phyloP scores from a whole-genome alignment of 495 filamentous ascomycete genomes.

The Melanomma pulvis-pyrius region DNA sequence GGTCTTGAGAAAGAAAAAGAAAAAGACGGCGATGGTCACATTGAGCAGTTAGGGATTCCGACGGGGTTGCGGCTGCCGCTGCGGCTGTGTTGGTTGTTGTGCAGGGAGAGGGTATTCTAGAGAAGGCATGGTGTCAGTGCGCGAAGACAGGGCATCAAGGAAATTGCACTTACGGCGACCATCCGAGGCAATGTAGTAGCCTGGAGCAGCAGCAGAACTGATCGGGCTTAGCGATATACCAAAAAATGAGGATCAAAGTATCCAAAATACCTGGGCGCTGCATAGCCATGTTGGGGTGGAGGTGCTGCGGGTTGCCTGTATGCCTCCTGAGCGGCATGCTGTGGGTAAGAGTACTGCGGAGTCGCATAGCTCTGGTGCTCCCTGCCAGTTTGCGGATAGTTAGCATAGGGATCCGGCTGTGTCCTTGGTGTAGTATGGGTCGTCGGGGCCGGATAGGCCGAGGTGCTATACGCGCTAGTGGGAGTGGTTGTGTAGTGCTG shows the following conservation, averaged over 20 bases:
- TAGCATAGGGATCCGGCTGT: slow-evolving; percentile 15
- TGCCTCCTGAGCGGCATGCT: slow-evolving; percentile 5
- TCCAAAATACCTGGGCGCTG: slow-evolving; percentile 38
- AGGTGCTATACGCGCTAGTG: neutral
- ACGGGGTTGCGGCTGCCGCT: neutral
- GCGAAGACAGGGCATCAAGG: neutral
- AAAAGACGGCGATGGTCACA: neutral
- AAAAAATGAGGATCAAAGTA: slow-evolving; percentile 34
- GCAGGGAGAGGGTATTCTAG: slow-evolving; percentile 29
- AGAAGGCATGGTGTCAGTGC: slow-evolving; percentile 9
- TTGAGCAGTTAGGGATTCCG: neutral
- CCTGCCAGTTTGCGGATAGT: slow-evolving; percentile 12
- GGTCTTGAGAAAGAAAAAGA: slow-evolving; percentile 13
- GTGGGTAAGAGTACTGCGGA: slow-evolving; percentile 20
- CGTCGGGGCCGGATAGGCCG: neutral
- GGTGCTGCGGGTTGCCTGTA: slow-evolving; percentile 5
- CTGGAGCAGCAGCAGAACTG: slow-evolving; percentile 24
- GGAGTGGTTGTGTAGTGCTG: slow-evolving; percentile 22
- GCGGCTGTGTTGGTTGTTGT: neutral
- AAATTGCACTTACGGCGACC: slow-evolving; percentile 32
- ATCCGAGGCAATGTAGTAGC: slow-evolving; percentile 38
- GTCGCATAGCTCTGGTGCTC: slow-evolving; percentile 8
- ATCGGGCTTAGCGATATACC: slow-evolving; percentile 38
- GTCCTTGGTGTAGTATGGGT: slow-evolving; percentile 13
- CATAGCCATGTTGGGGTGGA: neutral